phyloP scores from a whole-genome alignment of 441 rosid genomes.

The Jatropha podagrica region DNA sequence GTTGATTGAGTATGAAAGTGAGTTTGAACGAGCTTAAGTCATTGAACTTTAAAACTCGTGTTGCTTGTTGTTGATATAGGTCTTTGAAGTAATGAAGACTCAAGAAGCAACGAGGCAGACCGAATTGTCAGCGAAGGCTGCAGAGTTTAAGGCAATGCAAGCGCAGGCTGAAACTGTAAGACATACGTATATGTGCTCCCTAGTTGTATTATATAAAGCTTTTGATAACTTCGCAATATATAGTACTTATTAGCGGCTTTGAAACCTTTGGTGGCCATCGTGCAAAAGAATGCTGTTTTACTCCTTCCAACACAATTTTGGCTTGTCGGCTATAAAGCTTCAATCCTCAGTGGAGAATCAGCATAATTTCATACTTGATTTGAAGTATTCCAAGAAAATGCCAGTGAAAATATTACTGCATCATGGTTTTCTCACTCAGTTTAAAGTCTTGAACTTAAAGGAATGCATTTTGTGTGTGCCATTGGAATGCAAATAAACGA shows the following conservation, averaged over 20 bases:
- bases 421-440: neutral
- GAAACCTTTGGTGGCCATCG: neutral
- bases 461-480: neutral
- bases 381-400: neutral
- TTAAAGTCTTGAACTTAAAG: neutral
- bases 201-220: neutral
- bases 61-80: conserved; percentile 37
- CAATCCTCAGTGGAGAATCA: neutral
- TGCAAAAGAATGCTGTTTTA: neutral
- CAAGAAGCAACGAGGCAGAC: conserved; percentile 78
- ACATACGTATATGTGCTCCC: neutral
- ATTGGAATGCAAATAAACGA: neutral
- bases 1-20: neutral
- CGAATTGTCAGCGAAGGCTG: conserved; percentile 59
- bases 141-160: conserved; percentile 82
- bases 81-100: conserved; percentile 69
- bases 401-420: neutral
- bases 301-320: neutral
- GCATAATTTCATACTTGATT: neutral
- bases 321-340: neutral
- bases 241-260: neutral
- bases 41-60: neutral
- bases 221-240: no score
- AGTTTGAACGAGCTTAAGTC: neutral
- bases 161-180: conserved; percentile 92